phyloP scores from a whole-genome alignment of 768 basidiomycete species.

The Agrocybe pediades region DNA sequence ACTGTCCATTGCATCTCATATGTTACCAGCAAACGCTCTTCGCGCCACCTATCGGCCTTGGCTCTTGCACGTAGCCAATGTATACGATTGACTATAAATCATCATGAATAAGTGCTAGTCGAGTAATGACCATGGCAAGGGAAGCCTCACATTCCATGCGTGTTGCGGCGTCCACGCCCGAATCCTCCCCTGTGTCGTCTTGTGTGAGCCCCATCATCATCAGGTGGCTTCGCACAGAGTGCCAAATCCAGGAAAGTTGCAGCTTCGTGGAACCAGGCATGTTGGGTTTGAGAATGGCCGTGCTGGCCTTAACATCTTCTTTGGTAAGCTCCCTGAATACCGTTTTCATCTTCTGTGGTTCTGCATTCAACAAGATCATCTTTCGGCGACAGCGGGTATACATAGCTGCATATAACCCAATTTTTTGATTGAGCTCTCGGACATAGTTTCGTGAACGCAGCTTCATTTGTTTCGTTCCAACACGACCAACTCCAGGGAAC shows the following conservation, averaged over 20 bases:
- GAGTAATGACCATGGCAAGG: background rate
- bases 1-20: conserved; percentile 12
- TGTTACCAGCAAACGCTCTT: background rate
- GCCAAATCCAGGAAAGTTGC: conserved; percentile 2
- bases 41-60: background rate
- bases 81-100: background rate
- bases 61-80: conserved; percentile 1
- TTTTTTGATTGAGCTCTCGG: background rate
- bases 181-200: background rate
- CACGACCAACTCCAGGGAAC: background rate
- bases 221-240: background rate
- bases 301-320: conserved; percentile 1
- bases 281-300: conserved; percentile 1
- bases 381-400: background rate
- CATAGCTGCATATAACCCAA: background rate
- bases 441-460: background rate
- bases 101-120: background rate
- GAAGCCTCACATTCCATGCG: conserved; percentile 2
- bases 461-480: background rate
- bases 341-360: background rate
- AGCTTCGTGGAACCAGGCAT: background rate
- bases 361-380: background rate
- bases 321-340: background rate
- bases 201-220: background rate
- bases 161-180: background rate